Conservation (phyloP, 208 protist genomes). For the Vickermania ingenoplastis region DNA sequence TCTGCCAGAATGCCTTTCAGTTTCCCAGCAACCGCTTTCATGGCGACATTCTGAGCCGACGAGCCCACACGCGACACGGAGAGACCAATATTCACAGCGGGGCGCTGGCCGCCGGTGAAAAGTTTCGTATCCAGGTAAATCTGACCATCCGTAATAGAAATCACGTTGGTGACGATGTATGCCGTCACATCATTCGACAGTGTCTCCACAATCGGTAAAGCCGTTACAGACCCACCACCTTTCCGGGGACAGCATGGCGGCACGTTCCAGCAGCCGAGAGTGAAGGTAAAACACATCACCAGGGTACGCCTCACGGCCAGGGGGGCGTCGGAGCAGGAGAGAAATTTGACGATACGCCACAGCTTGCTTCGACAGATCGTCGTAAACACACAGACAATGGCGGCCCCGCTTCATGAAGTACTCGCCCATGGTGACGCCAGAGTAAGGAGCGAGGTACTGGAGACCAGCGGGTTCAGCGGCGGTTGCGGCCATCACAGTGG, state of each 20-base stretch:
- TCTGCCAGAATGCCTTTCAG: conserved; percentile 91
- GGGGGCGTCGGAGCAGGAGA: conserved; percentile 86
- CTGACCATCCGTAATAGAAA: conserved; percentile 94
- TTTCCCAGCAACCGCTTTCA: conserved; percentile 88
- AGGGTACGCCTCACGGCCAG: conserved; percentile 90
- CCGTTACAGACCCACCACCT: conserved; percentile 85
- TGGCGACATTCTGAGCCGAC: conserved; percentile 87
- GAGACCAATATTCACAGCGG: conserved; percentile 92
- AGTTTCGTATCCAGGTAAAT: conserved; percentile 93
- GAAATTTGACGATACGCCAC: conserved; percentile 93
- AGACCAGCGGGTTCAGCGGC: conserved; percentile 85
- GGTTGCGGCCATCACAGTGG: conserved; percentile 87
- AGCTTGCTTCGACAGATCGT: conserved; percentile 93
- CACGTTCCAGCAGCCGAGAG: conserved; percentile 89
- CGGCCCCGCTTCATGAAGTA: conserved; percentile 90
- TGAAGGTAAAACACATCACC: conserved; percentile 95
- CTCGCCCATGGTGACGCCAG: conserved; percentile 87
- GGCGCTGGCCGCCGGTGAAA: conserved; percentile 89
- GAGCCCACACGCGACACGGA: conserved; percentile 92
- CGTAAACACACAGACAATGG: conserved; percentile 90
- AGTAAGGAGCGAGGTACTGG: conserved; percentile 90
- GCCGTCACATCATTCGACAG: conserved; percentile 92
- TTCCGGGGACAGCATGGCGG: conserved; percentile 81
- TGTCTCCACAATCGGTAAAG: conserved; percentile 90
- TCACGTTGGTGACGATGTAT: conserved; percentile 93